A percentile compares a stretch with the other conserved stretches of the same genome.
These are phyloP conservation scores for Dorcoceras hygrometricum DNA, from an alignment of 257 asterid species.

Conservation along the genomic window DNA sequence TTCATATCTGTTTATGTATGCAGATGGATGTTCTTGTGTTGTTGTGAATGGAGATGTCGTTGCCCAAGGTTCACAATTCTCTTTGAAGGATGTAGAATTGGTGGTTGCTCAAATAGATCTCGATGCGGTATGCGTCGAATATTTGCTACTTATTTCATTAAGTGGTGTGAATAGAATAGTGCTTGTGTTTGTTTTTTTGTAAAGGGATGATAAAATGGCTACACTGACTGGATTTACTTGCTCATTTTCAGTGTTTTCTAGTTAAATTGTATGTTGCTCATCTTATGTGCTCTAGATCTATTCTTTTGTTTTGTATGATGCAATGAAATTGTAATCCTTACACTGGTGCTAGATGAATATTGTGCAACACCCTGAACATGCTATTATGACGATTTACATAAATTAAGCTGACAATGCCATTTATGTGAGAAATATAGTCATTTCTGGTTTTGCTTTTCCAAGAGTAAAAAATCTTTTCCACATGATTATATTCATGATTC, in stretches of 20 bases:
- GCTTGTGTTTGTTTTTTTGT: slow-evolving; percentile 9
- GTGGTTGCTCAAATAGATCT: slow-evolving; percentile 91
- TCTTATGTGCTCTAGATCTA: background rate
- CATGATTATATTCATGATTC: background rate
- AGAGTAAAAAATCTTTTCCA: slow-evolving; percentile 3
- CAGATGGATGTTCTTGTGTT: slow-evolving; percentile 97
- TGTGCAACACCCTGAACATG: background rate
- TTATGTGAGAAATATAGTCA: background rate
- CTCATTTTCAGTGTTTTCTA: too few relatives aligned
- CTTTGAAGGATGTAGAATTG: slow-evolving; percentile 89
- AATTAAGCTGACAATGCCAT: background rate
- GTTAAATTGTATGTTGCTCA: background rate
- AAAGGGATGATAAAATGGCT: slow-evolving; percentile 8
- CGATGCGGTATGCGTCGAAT: slow-evolving; percentile 69
- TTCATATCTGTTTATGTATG: slow-evolving; percentile 22
- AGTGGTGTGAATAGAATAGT: too few relatives aligned
- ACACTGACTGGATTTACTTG: background rate
- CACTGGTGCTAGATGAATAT: background rate
- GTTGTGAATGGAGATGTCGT: slow-evolving; percentile 92
- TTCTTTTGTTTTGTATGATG: background rate
- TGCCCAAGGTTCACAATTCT: slow-evolving; percentile 93
- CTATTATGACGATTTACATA: background rate
- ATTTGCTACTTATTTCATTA: slow-evolving; percentile 16
- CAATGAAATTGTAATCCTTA: background rate
- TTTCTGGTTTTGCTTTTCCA: background rate